Base-by-base conservation (phyloP, 805 yeast species). In the Komagataella phaffii region DNA sequence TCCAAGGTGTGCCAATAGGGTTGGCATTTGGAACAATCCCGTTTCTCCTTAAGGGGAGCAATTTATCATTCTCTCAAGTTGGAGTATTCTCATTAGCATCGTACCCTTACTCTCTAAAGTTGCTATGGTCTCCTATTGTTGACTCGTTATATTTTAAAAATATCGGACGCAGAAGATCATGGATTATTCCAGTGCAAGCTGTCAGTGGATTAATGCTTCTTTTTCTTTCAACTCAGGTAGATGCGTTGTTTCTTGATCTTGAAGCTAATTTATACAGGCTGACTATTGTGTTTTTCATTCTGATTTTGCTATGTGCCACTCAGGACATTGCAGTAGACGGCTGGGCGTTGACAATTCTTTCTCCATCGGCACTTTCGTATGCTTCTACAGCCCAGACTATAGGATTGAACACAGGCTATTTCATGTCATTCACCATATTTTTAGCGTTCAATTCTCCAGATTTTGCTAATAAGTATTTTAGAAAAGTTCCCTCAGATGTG, bases 281-380 rank as follows among this genome's bases (percentile, higher is more conserved):
- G 54, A 88, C 98, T 0, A 58, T 71, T 49, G 74, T 80, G 52
- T 93, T 93, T 66, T 86, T 90, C 59, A 56, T 80, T 19, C 70
- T 93, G 53, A 93, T 93, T 36, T 78, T 91, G 53, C 73, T 90
- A 54, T 90, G 97, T 69, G 97, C 98, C 0, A 91, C 99, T 0
- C 99, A 93, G 66, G 99, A 93, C 64, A 93, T 93, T 52, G 98
- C 99, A 0, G 99, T 93, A 19, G 99, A 93, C 68, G 98, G 99
- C 8, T 93, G 99, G 99, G 97, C 98, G 0, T 70, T 93, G 61
- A 93, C 96, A 1, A 80, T 91, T 45, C 71, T 93, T 50, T 80
- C 90, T 17, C 81, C 81, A 23, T 79, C 78, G 24, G 84, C 95
- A 12, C 72, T 93, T 55, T 82, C 95, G 17, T 93, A 81, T 69